These are phyloP conservation scores for Scenedesmus sp. DNA, from an alignment of 163 green algal genomes.

Conservation along the genomic window DNA sequence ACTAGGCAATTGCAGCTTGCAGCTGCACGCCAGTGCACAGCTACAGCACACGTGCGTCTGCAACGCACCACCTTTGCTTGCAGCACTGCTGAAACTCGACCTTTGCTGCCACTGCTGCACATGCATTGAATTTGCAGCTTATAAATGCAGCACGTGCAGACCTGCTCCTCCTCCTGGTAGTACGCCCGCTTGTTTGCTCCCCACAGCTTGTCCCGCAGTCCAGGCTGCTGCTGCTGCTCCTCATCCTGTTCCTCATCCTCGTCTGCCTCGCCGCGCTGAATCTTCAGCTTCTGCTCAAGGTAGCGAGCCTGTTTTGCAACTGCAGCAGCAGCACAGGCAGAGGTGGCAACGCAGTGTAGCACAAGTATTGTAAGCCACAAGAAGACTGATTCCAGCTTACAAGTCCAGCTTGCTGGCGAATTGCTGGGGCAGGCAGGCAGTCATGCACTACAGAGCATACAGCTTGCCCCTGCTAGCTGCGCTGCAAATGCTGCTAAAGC, in stretches of 20 bases:
- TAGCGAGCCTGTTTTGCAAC: conserved; percentile 78
- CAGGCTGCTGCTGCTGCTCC: conserved; percentile 71
- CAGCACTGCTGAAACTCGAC: not conserved
- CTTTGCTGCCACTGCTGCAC: not conserved
- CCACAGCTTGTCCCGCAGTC: conserved; percentile 76
- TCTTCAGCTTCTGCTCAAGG: conserved; percentile 76
- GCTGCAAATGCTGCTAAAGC: not conserved
- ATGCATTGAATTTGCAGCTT: too few relatives aligned
- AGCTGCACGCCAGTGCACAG: too few relatives aligned
- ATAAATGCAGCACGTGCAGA: not conserved
- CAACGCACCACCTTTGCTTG: not conserved
- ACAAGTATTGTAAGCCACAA: too few relatives aligned
- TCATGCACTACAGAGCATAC: too few relatives aligned
- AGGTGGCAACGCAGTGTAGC: not conserved
- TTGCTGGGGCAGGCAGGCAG: too few relatives aligned
- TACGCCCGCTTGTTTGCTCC: conserved; percentile 86
- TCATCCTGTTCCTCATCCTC: conserved; percentile 64
- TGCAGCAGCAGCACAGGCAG: conserved; percentile 48
- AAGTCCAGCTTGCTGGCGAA: too few relatives aligned
- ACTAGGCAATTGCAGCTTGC: too few relatives aligned
- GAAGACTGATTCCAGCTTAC: too few relatives aligned
- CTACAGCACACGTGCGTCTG: too few relatives aligned
- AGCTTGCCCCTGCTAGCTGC: not conserved
- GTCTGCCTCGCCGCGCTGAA: conserved; percentile 72
- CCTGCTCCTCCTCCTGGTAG: conserved; percentile 75